Evolutionary conservation across 257 asterid species (phyloP).

Genomic region (Scutellaria minor): DNA sequence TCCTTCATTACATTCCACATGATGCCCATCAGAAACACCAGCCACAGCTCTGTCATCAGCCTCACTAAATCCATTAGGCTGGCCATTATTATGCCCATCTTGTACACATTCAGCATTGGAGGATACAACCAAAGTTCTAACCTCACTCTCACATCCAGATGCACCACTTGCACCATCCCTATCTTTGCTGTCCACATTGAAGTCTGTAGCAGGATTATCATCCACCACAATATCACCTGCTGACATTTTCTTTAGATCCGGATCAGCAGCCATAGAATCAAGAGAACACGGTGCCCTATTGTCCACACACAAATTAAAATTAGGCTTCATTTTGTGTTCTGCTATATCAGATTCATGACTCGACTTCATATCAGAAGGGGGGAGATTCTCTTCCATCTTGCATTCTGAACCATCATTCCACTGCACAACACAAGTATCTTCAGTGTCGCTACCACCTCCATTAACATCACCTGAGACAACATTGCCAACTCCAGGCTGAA

Average conservation of each 20-base stretch:
- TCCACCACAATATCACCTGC: slow-evolving; percentile 34
- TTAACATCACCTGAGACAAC: slow-evolving; percentile 48
- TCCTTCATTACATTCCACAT: slow-evolving; percentile 38
- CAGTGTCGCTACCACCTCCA: slow-evolving; percentile 73
- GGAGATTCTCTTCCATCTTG: slow-evolving; percentile 48
- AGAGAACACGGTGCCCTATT: slow-evolving; percentile 37
- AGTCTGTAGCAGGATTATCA: slow-evolving; percentile 47
- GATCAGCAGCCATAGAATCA: slow-evolving; percentile 46
- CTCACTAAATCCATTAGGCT: slow-evolving; percentile 36
- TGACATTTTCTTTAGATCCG: slow-evolving; percentile 33
- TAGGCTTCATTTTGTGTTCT: slow-evolving; percentile 42
- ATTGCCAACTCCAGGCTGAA: slow-evolving; percentile 48
- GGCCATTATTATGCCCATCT: slow-evolving; percentile 36
- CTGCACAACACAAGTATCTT: slow-evolving; percentile 66
- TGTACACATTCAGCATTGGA: slow-evolving; percentile 33
- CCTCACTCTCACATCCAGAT: slow-evolving; percentile 35
- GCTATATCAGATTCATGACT: slow-evolving; percentile 44
- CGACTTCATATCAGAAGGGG: slow-evolving; percentile 40
- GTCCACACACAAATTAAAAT: slow-evolving; percentile 44
- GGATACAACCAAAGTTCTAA: slow-evolving; percentile 35
- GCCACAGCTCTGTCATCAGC: slow-evolving; percentile 36
- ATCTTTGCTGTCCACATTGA: slow-evolving; percentile 38
- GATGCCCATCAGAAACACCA: slow-evolving; percentile 43
- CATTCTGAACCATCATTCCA: slow-evolving; percentile 52
- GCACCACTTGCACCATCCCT: slow-evolving; percentile 40